Evolutionary conservation across 345 rosid genomes (phyloP).

Genomic region (Carallia pectinifolia): DNA sequence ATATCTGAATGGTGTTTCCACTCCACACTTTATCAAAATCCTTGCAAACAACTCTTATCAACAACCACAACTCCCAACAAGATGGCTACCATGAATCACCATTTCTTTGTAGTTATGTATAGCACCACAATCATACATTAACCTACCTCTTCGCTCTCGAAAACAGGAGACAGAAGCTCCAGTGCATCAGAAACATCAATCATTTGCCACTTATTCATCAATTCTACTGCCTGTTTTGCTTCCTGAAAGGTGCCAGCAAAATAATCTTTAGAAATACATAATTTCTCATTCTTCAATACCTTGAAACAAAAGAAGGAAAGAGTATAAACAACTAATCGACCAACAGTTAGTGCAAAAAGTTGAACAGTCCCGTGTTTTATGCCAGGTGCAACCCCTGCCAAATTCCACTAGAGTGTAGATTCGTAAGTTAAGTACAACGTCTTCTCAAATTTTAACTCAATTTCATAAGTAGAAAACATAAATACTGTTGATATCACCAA

Average conservation of each 20-base stretch:
- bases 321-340: neutral
- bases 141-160: constrained; percentile 94
- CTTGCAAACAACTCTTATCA: no score
- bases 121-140: neutral
- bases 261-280: constrained; percentile 16
- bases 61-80: no score
- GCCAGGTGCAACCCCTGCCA: no score
- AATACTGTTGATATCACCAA: no score
- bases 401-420: no score
- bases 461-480: no score
- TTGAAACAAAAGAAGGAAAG: neutral
- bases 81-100: no score
- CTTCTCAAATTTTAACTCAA: no score
- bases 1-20: neutral
- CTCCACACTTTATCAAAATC: no score
- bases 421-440: no score
- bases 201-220: constrained; percentile 89
- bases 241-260: constrained; percentile 52
- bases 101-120: neutral
- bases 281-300: neutral
- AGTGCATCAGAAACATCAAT: constrained; percentile 93
- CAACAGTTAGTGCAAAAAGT: neutral
- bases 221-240: constrained; percentile 90
- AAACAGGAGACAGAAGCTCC: constrained; percentile 91
- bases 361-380: neutral